Base-by-base conservation (phyloP, 2,329 filamentous ascomycete genomes). In the Stemphylium lycopersici region DNA sequence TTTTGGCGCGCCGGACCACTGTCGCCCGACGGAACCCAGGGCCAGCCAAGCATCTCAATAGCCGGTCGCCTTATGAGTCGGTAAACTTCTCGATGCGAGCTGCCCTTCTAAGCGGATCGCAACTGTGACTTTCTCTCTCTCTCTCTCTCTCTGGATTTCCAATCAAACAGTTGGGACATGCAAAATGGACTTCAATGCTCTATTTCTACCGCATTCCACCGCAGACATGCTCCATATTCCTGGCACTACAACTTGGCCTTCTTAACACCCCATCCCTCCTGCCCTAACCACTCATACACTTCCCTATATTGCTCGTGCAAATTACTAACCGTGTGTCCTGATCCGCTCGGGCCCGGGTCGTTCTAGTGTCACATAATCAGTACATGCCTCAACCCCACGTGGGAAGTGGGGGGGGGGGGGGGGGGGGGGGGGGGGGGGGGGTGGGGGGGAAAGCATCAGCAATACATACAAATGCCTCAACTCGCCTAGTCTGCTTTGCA, bases 301-400 rank as follows among this genome's bases (percentile, higher is more conserved):
- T 84, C 81, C n/a, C 77, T 73, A 49, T 78, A 73, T n/a, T 75
- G 71, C 16, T 69, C 65, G 26, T 59, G 65, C 43, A 72, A 51
- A 47, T 80, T 79, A 26, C 79, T 79, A 11, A 76, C 77, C 8
- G 76, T 79, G 61, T 79, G 78, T 3, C 84, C 84, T 29, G 71
- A 69, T 22, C 75, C 75, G 13, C 72, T 72, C 2, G 83, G 84
- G 0, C 83, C 84, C 0, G 81, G 80, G 65, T 86, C 84, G 55
- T 82, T 82, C 50, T 54, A 47, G 12, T 13, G 11, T 11, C 26
- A 16, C 8, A 2, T 48, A 7, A 13, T 36, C 29, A 44, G 24
- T 11, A 40, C 16, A 26, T 12, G 33, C 12, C 13, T 37, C 31
- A 32, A 40, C 4, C 8, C 2, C 31, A 26, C 24, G 26, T 29